Evolutionary conservation across 2,329 filamentous ascomycete genomes (phyloP).

Genomic region (Sporothrix luriei): DNA sequence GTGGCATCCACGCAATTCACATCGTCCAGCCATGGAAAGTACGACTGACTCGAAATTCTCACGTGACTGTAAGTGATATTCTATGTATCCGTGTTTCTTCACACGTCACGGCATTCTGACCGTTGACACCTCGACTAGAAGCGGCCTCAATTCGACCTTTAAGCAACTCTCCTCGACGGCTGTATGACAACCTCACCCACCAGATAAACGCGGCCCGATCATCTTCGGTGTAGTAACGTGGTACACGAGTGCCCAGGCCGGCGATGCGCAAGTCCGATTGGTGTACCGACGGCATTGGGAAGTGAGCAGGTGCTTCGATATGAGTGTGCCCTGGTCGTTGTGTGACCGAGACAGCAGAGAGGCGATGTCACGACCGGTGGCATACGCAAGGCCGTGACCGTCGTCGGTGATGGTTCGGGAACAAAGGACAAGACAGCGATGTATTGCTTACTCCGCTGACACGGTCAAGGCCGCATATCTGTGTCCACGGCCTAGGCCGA

Average conservation of each 20-base stretch:
- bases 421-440: constrained; percentile 29
- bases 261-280: background rate
- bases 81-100: background rate
- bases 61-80: background rate
- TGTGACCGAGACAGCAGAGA: background rate
- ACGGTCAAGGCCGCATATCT: constrained; percentile 22
- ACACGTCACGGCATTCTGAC: too few species aligned
- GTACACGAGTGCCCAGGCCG: constrained; percentile 7
- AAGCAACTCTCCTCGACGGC: background rate
- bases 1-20: background rate
- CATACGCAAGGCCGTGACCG: background rate
- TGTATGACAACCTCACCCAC: background rate
- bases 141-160: background rate
- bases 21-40: background rate
- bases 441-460: constrained; percentile 32
- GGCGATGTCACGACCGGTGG: constrained; percentile 26
- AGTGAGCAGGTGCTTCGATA: constrained; percentile 34
- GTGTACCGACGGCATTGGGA: constrained; percentile 30
- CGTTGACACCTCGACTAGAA: background rate
- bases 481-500: constrained; percentile 23
- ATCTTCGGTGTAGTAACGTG: background rate
- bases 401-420: constrained; percentile 14
- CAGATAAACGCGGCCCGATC: constrained; percentile 1
- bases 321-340: constrained; percentile 27
- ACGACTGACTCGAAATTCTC: background rate